phyloP scores from a whole-genome alignment of 495 filamentous ascomycete genomes.

The Clohesyomyces aquaticus region DNA sequence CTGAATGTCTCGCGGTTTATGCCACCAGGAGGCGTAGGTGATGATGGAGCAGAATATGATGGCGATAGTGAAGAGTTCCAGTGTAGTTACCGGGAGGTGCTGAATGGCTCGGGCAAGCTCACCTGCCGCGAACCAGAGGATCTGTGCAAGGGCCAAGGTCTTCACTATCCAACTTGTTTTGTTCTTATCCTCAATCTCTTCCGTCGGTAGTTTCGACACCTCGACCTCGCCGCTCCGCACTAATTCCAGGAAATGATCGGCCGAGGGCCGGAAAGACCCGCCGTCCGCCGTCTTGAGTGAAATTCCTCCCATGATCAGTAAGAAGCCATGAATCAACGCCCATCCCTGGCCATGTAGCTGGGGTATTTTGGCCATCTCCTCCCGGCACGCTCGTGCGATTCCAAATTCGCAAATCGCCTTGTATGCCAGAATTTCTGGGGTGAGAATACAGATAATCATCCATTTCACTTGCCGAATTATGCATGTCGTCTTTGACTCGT shows the following conservation, averaged over 20 bases:
- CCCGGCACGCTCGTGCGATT: not conserved
- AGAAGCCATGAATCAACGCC: not conserved
- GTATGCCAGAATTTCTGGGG: not conserved
- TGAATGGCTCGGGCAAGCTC: conserved; percentile 12
- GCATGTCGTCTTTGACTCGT: not conserved
- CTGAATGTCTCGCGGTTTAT: too few species aligned
- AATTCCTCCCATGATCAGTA: conserved; percentile 8
- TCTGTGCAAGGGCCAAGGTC: conserved; percentile 6
- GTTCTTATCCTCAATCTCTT: conserved; percentile 18
- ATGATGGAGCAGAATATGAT: conserved; percentile 14
- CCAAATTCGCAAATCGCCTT: not conserved
- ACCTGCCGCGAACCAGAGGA: conserved; percentile 3
- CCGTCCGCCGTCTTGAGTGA: not conserved
- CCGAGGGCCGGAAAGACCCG: not conserved
- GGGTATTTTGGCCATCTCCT: not conserved
- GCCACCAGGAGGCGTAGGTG: conserved; percentile 5
- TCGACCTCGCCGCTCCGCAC: not conserved
- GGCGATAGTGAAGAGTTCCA: conserved; percentile 17
- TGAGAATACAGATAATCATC: not conserved
- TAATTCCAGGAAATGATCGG: not conserved
- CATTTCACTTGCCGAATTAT: not conserved
- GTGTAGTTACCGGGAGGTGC: conserved; percentile 8
- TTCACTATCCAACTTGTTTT: conserved; percentile 22
- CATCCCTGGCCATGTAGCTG: not conserved
- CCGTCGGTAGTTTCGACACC: not conserved